Evolutionary conservation across 495 filamentous ascomycete species (phyloP), one percentile per base, ranked within the genome.

Genomic region (Lindgomyces ingoldianus): DNA sequence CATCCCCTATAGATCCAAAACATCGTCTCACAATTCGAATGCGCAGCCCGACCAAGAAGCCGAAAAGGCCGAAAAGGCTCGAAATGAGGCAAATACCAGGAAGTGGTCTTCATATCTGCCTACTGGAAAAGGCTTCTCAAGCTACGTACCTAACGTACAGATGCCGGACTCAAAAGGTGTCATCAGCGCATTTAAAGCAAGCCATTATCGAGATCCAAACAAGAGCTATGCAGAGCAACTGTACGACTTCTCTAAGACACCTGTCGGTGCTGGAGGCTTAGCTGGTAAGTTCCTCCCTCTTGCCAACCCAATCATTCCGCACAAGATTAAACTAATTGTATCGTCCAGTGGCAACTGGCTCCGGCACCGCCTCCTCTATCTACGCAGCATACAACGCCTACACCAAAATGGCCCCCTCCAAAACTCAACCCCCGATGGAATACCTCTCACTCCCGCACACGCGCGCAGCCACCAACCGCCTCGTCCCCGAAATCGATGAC

Each of bases 201-300:
- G 63, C 60, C 73, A 75, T 60, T 60, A 73, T 30, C 57, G 70
- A 21, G 72, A 77, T 58, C 72, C 69, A 12, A 73, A 72, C 36
- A 77, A 77, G 67, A 72, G 69, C 29, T 76, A 76, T 55, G 60
- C 73, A 3, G 74, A 77, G 56, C 75, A 77, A 39, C 57, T 77
- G 24, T 73, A 75, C 33, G 73, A 75, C 29, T 77, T 77, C 47
- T 75, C 73, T 0, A 76, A 76, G 56, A 77, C 75, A 4, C 75
- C 75, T 3, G 75, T 77, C 9, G 75, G 75, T 21, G 75, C 75
- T 21, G 75, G 68, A 46, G 65, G 66, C 51, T 46, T 69, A 51
- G 53, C 65, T 27, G 72, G 71, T 75, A 63, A 58, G 60, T 57
- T 9, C n/a, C n/a, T n/a, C n/a, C n/a, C n/a, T n/a, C n/a, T n/a